A percentile compares a stretch with the other conserved stretches of the same genome.
Evolutionary conservation across 2,329 filamentous ascomycete genomes (phyloP).

Genomic region (Penicillium frequentans): DNA sequence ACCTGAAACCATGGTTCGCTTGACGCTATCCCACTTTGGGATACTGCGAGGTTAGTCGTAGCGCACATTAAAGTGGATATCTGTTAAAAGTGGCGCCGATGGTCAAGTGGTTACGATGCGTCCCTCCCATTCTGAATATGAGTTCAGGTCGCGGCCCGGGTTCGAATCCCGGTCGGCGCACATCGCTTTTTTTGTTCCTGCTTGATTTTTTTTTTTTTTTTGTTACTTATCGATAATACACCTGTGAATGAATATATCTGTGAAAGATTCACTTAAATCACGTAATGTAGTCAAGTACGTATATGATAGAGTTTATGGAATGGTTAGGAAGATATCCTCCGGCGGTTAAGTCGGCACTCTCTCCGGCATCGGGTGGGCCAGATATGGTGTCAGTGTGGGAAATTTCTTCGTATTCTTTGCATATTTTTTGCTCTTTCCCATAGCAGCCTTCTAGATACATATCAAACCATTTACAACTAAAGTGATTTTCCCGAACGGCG

Average conservation of each 20-base stretch:
- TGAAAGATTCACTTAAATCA: no score
- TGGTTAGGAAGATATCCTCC: neutral
- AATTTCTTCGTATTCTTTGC: slow-evolving; percentile 1
- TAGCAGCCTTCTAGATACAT: neutral
- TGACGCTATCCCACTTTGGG: neutral
- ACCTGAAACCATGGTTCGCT: neutral
- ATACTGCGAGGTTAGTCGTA: neutral
- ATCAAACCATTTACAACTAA: neutral
- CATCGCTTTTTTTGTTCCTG: slow-evolving; percentile 2
- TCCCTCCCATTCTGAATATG: slow-evolving; percentile 12
- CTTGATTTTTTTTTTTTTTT: neutral
- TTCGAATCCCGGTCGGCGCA: slow-evolving; percentile 27
- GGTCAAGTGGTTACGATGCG: slow-evolving; percentile 26
- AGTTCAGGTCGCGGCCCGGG: slow-evolving; percentile 19
- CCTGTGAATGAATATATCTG: no score
- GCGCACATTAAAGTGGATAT: neutral
- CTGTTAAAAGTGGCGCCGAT: slow-evolving; percentile 8
- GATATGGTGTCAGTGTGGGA: slow-evolving; percentile 14
- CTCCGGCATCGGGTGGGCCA: slow-evolving; percentile 2
- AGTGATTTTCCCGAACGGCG: neutral
- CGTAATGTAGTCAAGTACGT: no score
- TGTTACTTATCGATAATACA: no score
- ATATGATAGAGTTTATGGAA: no score
- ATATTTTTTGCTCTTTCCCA: neutral
- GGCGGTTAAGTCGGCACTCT: slow-evolving; percentile 15